A percentile compares a stretch with the other conserved stretches of the same genome.
These are phyloP conservation scores for Blepharisma stoltei DNA, from an alignment of 73 alveolate species.

Conservation along the genomic window DNA sequence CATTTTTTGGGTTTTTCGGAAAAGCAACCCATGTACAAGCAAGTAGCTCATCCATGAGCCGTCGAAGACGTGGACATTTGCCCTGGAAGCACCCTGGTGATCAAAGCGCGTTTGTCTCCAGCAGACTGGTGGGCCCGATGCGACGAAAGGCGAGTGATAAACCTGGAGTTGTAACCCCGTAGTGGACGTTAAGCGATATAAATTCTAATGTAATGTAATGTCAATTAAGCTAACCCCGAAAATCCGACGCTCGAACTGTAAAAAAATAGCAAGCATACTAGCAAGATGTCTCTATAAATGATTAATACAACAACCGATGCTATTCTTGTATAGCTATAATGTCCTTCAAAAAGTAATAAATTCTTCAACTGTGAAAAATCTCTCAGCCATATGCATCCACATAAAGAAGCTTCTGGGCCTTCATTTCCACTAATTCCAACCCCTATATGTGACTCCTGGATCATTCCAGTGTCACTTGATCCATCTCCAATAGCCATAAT, in stretches of 20 bases:
- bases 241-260: background rate
- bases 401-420: background rate
- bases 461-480: conserved; percentile 14
- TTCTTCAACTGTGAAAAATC: conserved; percentile 9
- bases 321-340: background rate
- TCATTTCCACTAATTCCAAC: conserved; percentile 11
- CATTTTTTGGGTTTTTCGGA: too few relatives aligned
- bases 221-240: background rate
- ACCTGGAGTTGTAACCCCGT: too few relatives aligned
- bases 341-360: background rate
- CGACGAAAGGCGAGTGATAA: too few relatives aligned
- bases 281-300: background rate
- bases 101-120: too few relatives aligned
- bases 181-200: too few relatives aligned
- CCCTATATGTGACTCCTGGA: conserved; percentile 6
- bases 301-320: background rate
- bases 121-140: too few relatives aligned
- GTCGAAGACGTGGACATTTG: too few relatives aligned
- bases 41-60: too few relatives aligned
- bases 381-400: background rate
- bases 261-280: background rate
- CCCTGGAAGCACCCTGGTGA: too few relatives aligned
- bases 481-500: conserved; percentile 21
- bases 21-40: too few relatives aligned
- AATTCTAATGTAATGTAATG: too few relatives aligned